Base-by-base conservation (phyloP, 1,284 basidiomycete genomes). In the Pholiota adiposa region DNA sequence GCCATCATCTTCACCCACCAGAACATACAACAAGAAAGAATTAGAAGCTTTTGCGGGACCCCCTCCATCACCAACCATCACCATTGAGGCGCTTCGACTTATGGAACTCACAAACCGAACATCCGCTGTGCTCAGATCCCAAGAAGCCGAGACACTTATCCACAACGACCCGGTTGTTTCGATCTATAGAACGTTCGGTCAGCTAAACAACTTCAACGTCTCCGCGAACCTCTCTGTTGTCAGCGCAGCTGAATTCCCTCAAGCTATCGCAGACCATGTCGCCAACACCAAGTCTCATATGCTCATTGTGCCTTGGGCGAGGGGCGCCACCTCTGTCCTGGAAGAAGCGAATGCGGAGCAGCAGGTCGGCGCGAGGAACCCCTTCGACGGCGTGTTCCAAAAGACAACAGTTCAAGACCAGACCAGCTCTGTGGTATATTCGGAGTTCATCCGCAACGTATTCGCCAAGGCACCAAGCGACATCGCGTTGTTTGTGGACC, bases 61-160 rank as follows among this genome's bases (percentile, higher is more conserved):
- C 4, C 52, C 60, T 2, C 34, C 50, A 3, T 25, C 57, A 38
- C 46, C 44, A 1, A 25, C 51, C 3, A 75, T 88, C 40, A 73
- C 75, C 23, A 76, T 96, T 51, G 86, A 92, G 65, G 91, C 90
- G 0, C 82, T 96, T 11, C 92, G 94, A 51, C 83, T 97, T n/a
- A 86, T 96, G 65, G 95, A 96, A 71, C 82, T 97, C 55, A 92
- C 93, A 7, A 89, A 90, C 54, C 89, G 95, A 63, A 93, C 93
- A 0, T 94, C 92, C 8, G 92, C 92, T 0, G 89, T 97, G 29
- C 84, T 97, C 75, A 89, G 87, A 69, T 92, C 91, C 1, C 87
- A 92, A 54, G 88, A 89, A 65, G 84, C 83, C 0, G 87, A 92
- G 56, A 79, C 86, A 14, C 79, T 94, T 44, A 77, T 92, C 54